A percentile compares a stretch with the other conserved stretches of the same genome.
phyloP scores from a whole-genome alignment of 2,329 filamentous ascomycete species.

The Paecilomyces sp. region DNA sequence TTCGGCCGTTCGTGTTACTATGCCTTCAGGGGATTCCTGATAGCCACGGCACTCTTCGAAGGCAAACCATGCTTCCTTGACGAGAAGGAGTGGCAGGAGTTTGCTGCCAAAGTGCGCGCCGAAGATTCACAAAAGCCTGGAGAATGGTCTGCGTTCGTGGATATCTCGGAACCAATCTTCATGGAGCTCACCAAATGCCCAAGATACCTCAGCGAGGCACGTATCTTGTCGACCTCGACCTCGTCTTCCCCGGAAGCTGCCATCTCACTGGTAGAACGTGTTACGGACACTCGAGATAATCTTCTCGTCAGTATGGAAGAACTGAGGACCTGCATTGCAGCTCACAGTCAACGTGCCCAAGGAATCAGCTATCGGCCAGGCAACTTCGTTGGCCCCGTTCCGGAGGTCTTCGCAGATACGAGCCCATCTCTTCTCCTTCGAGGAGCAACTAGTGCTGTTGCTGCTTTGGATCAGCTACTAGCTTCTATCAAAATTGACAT shows the following conservation, averaged over 20 bases:
- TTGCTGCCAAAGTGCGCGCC: constrained; percentile 14
- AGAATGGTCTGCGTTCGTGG: constrained; percentile 16
- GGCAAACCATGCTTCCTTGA: constrained; percentile 29
- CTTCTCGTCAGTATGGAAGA: constrained; percentile 7
- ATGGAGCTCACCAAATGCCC: constrained; percentile 22
- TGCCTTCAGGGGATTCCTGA: constrained; percentile 30
- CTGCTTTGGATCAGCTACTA: constrained; percentile 12
- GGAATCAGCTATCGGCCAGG: constrained; percentile 14
- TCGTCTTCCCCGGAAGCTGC: neutral
- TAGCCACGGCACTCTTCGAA: constrained; percentile 26
- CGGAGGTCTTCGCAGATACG: constrained; percentile 15
- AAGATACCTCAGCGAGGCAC: constrained; percentile 18
- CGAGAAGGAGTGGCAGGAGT: constrained; percentile 23
- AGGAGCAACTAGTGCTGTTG: constrained; percentile 16
- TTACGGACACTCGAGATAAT: constrained; percentile 9
- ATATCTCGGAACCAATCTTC: constrained; percentile 15
- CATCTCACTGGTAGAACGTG: constrained; percentile 8
- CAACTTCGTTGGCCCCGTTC: constrained; percentile 17
- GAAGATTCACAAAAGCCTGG: constrained; percentile 18
- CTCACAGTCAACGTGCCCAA: constrained; percentile 16
- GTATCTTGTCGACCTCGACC: constrained; percentile 4
- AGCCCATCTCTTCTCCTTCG: constrained; percentile 17
- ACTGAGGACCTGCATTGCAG: constrained; percentile 12
- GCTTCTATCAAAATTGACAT: constrained; percentile 8
- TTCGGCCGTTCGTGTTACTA: constrained; percentile 29